Base-by-base conservation (phyloP, 768 basidiomycete genomes). In the Boletus huronensis region DNA sequence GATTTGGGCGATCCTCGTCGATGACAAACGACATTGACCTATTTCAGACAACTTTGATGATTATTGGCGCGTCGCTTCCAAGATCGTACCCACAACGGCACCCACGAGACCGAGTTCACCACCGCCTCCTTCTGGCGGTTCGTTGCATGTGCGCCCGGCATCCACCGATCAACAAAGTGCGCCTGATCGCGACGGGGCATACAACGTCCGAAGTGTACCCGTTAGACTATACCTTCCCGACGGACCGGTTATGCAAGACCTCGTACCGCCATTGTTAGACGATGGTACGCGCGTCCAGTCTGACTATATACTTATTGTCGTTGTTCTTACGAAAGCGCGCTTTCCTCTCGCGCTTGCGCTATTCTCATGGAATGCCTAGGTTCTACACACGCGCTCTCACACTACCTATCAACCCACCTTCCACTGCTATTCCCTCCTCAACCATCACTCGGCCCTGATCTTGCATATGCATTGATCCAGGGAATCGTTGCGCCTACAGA, bases 21-120 rank as follows among this genome's bases (percentile, higher is more conserved):
- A 52, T 52, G 54, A 59, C 25, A 23, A 38, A 49, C 40, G 55
- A 38, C 43, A 31, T 61, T 55, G 53, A 44, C 11, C 23, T 45
- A 36, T 52, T 60, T 48, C 69, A 98, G 97, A 96, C 74, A 95
- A 94, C 70, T 98, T 94, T 64, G 94, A 98, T 63, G 85, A 93
- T 57, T 97, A 90, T 66, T 95, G 93, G 87, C 83, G 91, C 26
- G 89, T 98, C 59, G 93, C 93, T 3, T 82, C 88, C n/a, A 94
- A 95, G 65, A 82, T 98, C 42, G 87, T 92, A 26, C 97, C 97
- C 3, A 83, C 90, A 3, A 89, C 87, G 1, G 76, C 83, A 6
- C 77, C 83, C 5, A 74, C 79, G 34, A 81, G 87, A 21, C 75
- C 83, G 8, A 77, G 76, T 57, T 87, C 86, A 2, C 77, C 79